Conservation (phyloP, 441 rosid species). For the Geranium incanum region DNA sequence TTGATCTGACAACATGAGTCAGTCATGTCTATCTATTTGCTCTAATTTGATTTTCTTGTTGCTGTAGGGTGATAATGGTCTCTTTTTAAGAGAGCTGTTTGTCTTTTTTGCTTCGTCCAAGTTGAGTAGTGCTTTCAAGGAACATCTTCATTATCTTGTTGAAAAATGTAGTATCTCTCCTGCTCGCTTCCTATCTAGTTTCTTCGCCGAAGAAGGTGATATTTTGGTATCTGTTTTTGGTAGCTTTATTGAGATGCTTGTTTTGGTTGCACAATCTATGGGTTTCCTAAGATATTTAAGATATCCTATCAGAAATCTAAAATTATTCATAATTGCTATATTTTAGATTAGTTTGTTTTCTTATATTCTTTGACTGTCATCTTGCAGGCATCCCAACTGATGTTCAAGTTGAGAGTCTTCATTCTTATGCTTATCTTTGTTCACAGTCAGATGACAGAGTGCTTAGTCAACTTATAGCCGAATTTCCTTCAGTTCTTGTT, state of each 20-base stretch:
- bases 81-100: conserved; percentile 52
- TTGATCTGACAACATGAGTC: conserved; percentile 1
- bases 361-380: conserved; percentile 23
- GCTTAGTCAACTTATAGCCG: conserved; percentile 54
- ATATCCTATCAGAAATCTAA: neutral
- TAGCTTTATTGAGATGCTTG: too few species aligned
- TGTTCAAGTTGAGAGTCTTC: conserved; percentile 76
- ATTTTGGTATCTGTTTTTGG: conserved; percentile 8
- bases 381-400: conserved; percentile 54
- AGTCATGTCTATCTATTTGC: neutral
- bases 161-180: conserved; percentile 65
- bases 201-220: conserved; percentile 72
- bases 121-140: conserved; percentile 50
- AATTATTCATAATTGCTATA: neutral
- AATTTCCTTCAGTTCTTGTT: conserved; percentile 71
- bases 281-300: neutral
- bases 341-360: conserved; percentile 9
- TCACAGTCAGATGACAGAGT: conserved; percentile 45
- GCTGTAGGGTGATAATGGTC: conserved; percentile 51
- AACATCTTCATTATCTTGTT: conserved; percentile 56
- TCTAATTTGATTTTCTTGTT: neutral
- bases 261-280: neutral
- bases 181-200: conserved; percentile 47
- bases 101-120: conserved; percentile 54
- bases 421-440: conserved; percentile 67